Evolutionary conservation across 2,329 filamentous ascomycete species (phyloP).

Genomic region (Ophiostoma himal-ulmi): DNA sequence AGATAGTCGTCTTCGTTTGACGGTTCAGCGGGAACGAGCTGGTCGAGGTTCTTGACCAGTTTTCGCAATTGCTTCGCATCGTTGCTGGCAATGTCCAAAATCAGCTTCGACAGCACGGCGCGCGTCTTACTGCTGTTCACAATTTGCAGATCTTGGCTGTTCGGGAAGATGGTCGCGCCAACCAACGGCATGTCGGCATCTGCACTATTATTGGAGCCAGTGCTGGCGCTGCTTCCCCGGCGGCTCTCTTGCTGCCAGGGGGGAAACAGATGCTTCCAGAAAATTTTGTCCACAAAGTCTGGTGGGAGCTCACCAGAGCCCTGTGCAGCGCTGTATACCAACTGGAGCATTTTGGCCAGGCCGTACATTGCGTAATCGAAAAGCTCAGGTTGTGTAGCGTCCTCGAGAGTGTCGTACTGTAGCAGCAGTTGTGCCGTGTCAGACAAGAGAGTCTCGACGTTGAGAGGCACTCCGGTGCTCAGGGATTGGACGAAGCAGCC

Average conservation of each 20-base stretch:
- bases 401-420: slow-evolving; percentile 30
- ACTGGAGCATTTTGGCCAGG: slow-evolving; percentile 35
- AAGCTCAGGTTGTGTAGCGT: slow-evolving; percentile 37
- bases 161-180: not conserved
- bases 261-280: slow-evolving; percentile 63
- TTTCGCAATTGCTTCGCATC: slow-evolving; percentile 43
- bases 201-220: not conserved
- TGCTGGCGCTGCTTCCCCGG: slow-evolving; percentile 28
- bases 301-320: slow-evolving; percentile 6
- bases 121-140: slow-evolving; percentile 53
- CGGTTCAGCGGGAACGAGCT: slow-evolving; percentile 45
- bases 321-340: slow-evolving; percentile 28
- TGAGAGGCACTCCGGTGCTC: slow-evolving; percentile 24
- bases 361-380: slow-evolving; percentile 36
- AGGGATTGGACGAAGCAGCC: slow-evolving; percentile 39
- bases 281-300: slow-evolving; percentile 44
- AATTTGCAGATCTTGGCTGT: slow-evolving; percentile 28
- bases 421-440: slow-evolving; percentile 29
- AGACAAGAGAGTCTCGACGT: slow-evolving; percentile 30
- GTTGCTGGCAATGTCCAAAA: slow-evolving; percentile 52
- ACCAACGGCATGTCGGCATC: not conserved
- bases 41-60: slow-evolving; percentile 48
- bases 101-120: slow-evolving; percentile 53
- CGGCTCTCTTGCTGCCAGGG: slow-evolving; percentile 33
- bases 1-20: slow-evolving; percentile 38